Evolutionary conservation across 169 alveolate species (phyloP).

Genomic region (Plasmodium inui): DNA sequence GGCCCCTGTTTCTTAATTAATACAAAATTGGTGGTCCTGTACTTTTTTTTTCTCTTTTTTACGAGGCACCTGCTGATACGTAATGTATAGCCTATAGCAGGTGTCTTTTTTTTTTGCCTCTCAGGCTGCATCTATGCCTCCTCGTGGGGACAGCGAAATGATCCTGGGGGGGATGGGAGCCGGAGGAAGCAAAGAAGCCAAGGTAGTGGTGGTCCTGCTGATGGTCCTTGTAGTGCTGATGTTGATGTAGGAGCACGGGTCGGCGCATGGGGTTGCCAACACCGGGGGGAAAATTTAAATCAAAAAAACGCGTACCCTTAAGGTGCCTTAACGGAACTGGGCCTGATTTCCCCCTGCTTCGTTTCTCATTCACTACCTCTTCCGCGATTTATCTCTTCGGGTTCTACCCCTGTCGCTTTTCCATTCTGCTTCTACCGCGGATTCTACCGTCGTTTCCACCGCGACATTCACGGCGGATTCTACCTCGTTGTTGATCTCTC

Average conservation of each 20-base stretch:
- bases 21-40: background rate
- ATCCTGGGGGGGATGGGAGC: background rate
- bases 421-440: background rate
- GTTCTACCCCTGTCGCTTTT: background rate
- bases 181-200: background rate
- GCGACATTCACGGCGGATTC: too few relatives aligned
- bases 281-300: background rate
- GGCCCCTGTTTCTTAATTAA: background rate
- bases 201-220: background rate
- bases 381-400: background rate
- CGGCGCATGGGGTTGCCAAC: background rate
- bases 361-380: background rate
- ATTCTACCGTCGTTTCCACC: too few relatives aligned
- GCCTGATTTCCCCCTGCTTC: background rate
- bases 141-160: background rate
- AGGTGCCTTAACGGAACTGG: background rate
- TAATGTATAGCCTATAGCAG: too few relatives aligned
- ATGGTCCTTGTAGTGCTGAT: background rate
- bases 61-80: background rate
- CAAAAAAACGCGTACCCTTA: background rate
- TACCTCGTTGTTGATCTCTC: too few relatives aligned
- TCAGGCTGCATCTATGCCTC: background rate
- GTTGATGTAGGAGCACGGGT: background rate
- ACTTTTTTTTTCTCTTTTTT: background rate
- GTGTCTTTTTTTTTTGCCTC: background rate